Evolutionary conservation across 495 filamentous ascomycete genomes (phyloP).

Genomic region (Penicillium goetzii): DNA sequence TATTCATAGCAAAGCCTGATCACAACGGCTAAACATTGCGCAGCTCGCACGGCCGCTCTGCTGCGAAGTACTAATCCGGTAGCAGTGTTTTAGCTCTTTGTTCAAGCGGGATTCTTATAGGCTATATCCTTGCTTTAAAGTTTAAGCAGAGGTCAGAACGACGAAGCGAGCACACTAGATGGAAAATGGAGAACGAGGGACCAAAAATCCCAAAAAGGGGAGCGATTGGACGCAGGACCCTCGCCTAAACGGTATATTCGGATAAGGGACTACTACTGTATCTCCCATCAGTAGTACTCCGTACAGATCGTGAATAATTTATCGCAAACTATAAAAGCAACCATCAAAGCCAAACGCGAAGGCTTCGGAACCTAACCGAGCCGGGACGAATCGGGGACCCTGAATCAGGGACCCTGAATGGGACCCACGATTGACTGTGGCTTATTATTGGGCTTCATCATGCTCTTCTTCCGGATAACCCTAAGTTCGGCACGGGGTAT

Average conservation of each 20-base stretch:
- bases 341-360: slow-evolving; percentile 6
- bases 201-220: not conserved
- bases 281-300: not conserved
- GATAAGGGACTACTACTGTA: not conserved
- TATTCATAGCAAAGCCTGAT: not conserved
- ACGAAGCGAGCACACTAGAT: slow-evolving; percentile 3
- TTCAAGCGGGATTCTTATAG: slow-evolving; percentile 1
- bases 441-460: slow-evolving; percentile 13
- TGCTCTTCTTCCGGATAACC: not conserved
- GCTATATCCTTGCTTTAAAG: not conserved
- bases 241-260: not conserved
- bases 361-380: slow-evolving; percentile 29
- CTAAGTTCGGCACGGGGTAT: not conserved
- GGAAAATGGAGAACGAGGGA: not conserved
- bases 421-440: slow-evolving; percentile 13
- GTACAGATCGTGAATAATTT: not conserved
- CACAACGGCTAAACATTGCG: not conserved
- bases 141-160: not conserved
- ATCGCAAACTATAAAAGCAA: not conserved
- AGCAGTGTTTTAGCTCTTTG: not conserved
- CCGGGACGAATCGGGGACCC: slow-evolving; percentile 24
- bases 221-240: not conserved
- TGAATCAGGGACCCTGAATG: slow-evolving; percentile 21
- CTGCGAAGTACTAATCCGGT: slow-evolving; percentile 9
- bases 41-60: not conserved